phyloP scores from a whole-genome alignment of 139 green algal species.

The Coelastrella sp. region DNA sequence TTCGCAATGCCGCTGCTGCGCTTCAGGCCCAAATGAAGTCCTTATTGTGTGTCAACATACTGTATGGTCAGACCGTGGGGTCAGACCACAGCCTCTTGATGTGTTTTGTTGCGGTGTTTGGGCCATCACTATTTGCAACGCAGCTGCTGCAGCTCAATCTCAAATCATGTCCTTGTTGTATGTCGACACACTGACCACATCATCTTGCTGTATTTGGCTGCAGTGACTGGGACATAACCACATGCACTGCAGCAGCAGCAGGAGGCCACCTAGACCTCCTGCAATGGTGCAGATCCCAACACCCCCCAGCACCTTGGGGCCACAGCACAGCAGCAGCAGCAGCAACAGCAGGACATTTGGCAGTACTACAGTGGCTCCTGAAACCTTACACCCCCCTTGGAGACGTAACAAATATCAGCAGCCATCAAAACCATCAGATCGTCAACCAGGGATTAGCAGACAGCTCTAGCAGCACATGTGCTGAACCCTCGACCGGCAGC shows the following conservation, averaged over 20 bases:
- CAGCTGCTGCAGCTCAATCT: neutral
- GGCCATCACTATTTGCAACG: too few relatives aligned
- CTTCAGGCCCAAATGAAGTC: too few relatives aligned
- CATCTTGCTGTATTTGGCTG: neutral
- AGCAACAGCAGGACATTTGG: neutral
- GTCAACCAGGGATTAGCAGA: too few relatives aligned
- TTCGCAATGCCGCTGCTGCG: neutral
- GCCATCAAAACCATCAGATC: neutral
- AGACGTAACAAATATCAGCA: neutral
- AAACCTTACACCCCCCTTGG: neutral
- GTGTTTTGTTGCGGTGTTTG: too few relatives aligned
- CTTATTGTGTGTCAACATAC: too few relatives aligned
- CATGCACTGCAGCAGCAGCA: neutral
- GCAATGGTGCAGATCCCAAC: neutral
- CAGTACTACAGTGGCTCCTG: neutral
- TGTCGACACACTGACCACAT: too few relatives aligned
- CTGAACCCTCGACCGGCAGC: neutral
- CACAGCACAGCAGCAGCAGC: neutral
- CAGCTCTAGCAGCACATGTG: neutral
- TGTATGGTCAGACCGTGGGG: too few relatives aligned
- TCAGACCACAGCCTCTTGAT: too few relatives aligned
- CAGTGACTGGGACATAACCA: neutral
- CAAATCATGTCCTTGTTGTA: neutral
- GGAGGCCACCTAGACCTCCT: neutral
- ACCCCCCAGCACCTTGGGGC: neutral